Evolutionary conservation across 768 basidiomycete species (phyloP), one percentile per base, ranked within the genome.

Genomic region (Mycena maculata): DNA sequence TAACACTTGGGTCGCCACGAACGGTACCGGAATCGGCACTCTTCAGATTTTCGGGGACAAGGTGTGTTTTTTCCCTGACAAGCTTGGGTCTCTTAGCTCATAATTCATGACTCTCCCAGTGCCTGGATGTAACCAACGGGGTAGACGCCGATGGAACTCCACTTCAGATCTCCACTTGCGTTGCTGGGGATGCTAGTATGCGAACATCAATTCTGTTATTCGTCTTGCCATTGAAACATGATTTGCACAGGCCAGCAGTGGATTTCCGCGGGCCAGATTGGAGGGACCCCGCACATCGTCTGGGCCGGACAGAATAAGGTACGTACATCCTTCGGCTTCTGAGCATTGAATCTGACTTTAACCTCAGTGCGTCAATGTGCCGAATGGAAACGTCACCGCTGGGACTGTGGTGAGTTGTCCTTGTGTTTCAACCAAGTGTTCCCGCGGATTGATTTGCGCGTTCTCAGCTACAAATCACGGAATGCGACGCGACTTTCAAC

Each of bases 291-390:
- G 60, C 49, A 61, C 4, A 61, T 61, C 12, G 49, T 53, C 12
- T 61, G 60, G 60, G 49, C 50, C 49, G 60, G 60, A 42, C 18
- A 53, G 49, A 61, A 61, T 44, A 61, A 61, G 60, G 60, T 12
- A 52, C 41, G 16, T 49, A 28, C 33, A 28, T 48, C 45, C 18
- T 39, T 50, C 48, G 31, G 16, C 33, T 16, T 58, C 44, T 47
- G 20, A 60, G 22, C 25, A 60, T 50, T 50, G 44, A 60, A 49
- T 39, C 30, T 50, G 15, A 60, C 59, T 30, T 60, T 60, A 18
- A 49, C 38, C 48, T 50, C 48, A 62, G 60, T 62, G 60, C 60
- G 53, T 63, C 22, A 25, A 62, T 12, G 31, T 55, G 16, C 12
- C 61, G 20, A 55, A 63, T 48, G 61, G 61, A 28, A 12, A 63